These are phyloP conservation scores for Microdochium bolleyi DNA, from an alignment of 2,329 filamentous ascomycete species.

Conservation along the genomic window DNA sequence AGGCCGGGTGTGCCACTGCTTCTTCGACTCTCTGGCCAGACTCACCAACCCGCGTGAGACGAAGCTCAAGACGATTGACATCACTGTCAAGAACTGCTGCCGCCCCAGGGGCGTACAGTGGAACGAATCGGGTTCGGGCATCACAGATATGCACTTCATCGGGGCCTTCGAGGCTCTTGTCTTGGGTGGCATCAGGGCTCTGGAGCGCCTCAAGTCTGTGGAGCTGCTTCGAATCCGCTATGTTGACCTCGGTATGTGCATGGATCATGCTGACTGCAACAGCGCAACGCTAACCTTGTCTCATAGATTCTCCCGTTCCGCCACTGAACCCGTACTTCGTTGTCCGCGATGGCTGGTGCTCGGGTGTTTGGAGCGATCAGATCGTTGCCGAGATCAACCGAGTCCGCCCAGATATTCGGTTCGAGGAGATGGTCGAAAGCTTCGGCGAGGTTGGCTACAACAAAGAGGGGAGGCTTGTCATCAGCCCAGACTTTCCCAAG, in stretches of 20 bases:
- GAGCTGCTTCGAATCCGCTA: constrained; percentile 64
- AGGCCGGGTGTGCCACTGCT: constrained; percentile 60
- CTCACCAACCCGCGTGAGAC: constrained; percentile 38
- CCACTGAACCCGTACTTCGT: constrained; percentile 68
- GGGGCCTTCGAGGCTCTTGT: constrained; percentile 63
- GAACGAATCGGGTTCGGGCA: constrained; percentile 60
- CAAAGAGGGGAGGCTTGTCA: constrained; percentile 51
- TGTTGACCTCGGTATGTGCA: constrained; percentile 55
- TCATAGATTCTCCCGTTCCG: constrained; percentile 58
- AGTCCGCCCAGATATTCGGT: constrained; percentile 49
- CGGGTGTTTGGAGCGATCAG: constrained; percentile 63
- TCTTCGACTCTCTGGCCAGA: constrained; percentile 53
- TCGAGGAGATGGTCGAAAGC: constrained; percentile 54
- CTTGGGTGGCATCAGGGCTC: constrained; percentile 50
- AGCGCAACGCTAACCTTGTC: constrained; percentile 5
- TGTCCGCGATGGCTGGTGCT: constrained; percentile 50
- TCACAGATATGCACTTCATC: constrained; percentile 67
- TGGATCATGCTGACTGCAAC: not conserved
- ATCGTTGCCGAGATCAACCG: constrained; percentile 54
- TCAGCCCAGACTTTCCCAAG: constrained; percentile 46
- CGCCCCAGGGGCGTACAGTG: constrained; percentile 39
- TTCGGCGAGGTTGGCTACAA: constrained; percentile 52
- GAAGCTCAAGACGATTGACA: constrained; percentile 56
- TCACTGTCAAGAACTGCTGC: constrained; percentile 70
- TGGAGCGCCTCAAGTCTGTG: constrained; percentile 51